Evolutionary conservation across 345 rosid genomes (phyloP).

Genomic region (Citrus trifoliata): DNA sequence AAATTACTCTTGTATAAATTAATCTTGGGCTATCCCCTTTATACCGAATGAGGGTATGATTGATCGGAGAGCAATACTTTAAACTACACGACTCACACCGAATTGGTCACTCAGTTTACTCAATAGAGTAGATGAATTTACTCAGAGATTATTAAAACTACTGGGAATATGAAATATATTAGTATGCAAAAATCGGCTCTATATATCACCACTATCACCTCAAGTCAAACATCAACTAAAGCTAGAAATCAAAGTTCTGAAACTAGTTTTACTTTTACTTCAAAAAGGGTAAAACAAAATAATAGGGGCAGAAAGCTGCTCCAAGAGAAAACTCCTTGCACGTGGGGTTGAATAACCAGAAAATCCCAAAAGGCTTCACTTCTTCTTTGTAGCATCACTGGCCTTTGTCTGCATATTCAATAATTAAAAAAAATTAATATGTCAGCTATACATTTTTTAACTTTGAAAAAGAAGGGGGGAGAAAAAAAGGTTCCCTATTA

Average conservation of each 20-base stretch:
- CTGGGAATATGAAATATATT: background rate
- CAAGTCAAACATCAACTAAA: background rate
- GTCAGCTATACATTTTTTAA: background rate
- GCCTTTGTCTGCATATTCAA: slow-evolving; percentile 30
- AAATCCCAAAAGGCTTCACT: slow-evolving; percentile 9
- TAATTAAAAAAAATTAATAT: background rate
- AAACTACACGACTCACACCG: too few relatives aligned
- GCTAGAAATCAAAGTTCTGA: background rate
- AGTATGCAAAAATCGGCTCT: background rate
- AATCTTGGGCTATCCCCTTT: too few relatives aligned
- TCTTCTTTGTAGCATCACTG: slow-evolving; percentile 41
- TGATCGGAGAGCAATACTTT: too few relatives aligned
- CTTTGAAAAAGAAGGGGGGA: background rate
- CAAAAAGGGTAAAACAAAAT: background rate
- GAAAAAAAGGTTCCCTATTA: too few relatives aligned
- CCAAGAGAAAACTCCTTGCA: background rate
- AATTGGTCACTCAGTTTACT: too few relatives aligned
- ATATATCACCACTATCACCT: background rate
- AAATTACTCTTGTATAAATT: too few relatives aligned
- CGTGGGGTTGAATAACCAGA: too few relatives aligned
- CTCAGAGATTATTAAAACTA: background rate
- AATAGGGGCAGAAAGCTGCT: background rate
- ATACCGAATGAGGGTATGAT: too few relatives aligned
- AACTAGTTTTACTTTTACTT: background rate
- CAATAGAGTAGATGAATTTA: too few relatives aligned